Base-by-base conservation (phyloP, 1,284 basidiomycete species). In the Ustilago xerochloae region DNA sequence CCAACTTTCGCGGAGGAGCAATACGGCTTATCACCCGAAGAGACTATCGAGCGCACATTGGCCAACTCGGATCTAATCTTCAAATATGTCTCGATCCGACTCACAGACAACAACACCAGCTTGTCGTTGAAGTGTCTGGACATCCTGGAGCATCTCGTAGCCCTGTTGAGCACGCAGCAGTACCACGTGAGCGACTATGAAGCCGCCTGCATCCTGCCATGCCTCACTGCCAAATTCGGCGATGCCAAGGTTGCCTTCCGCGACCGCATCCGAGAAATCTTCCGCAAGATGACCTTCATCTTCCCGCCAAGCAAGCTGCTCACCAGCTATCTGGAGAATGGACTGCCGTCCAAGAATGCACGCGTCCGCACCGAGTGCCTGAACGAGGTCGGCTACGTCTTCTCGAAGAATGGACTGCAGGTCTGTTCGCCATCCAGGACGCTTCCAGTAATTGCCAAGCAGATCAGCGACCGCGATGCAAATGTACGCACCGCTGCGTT, bases 51-150 rank as follows among this genome's bases (percentile, higher is more conserved):
- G 29, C 87, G 92, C n/a, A 90, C 93, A 61, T 81, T 96, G 28
- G 93, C 93, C 30, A 98, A 96, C 84, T 90, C 93, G 47, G 97
- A 99, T 84, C 87, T 99, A 33, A 89, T 93, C 3, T 87, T 99
- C 82, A 98, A 98, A 88, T 99, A 99, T 79, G 89, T 92, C 18
- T 95, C 94, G 1, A 89, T 99, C 74, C 92, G 94, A 71, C 88
- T 92, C 39, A 91, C 96, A 73, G 93, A 97, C 84, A 93, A 95
- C 61, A 96, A 97, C 84, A 94, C 96, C 6, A 97, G 94, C 81
- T 87, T 98, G 24, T 89, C 91, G 10, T 90, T 93, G 50, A 93
- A 92, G 84, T 95, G 93, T 81, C 86, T 99, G 70, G 97, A 99
- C 68, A 89, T 94, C 26, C 88, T 96, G 24, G 92, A 93, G 70